A percentile compares a stretch with the other conserved stretches of the same genome.
Conservation (phyloP, 371 early-diverging fungal species). For the Gilbertella persicaria region DNA sequence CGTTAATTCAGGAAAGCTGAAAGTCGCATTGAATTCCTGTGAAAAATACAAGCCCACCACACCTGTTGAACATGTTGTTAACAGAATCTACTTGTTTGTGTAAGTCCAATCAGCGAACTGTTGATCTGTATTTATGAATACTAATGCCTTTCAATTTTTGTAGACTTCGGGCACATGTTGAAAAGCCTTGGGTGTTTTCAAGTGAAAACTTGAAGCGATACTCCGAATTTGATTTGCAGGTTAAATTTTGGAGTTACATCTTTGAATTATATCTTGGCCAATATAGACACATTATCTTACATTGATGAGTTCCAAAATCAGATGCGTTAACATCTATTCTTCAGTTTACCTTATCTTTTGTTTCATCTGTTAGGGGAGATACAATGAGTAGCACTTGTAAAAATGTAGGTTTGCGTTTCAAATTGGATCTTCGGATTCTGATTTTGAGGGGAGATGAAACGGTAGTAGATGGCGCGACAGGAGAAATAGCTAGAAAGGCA, state of each 20-base stretch:
- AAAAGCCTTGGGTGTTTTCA: slow-evolving; percentile 20
- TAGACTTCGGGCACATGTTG: slow-evolving; percentile 12
- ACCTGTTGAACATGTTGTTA: slow-evolving; percentile 12
- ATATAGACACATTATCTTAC: slow-evolving; percentile 11
- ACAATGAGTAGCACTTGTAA: slow-evolving; percentile 18
- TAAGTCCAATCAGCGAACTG: slow-evolving; percentile 8
- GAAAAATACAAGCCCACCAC: slow-evolving; percentile 9
- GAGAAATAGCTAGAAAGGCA: slow-evolving; percentile 13
- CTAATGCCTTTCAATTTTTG: slow-evolving; percentile 9
- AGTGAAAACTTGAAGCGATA: slow-evolving; percentile 10
- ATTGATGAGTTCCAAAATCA: slow-evolving; percentile 10
- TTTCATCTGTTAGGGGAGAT: slow-evolving; percentile 17
- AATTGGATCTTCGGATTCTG: slow-evolving; percentile 12
- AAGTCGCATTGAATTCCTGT: slow-evolving; percentile 1
- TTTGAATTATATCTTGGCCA: slow-evolving; percentile 14
- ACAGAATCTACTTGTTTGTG: slow-evolving; percentile 12
- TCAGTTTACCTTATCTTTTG: slow-evolving; percentile 14
- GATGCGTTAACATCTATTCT: slow-evolving; percentile 4
- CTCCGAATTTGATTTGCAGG: slow-evolving; percentile 22
- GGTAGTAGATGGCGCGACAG: slow-evolving; percentile 10
- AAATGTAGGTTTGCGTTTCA: slow-evolving; percentile 10
- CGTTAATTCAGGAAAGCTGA: slow-evolving; percentile 11
- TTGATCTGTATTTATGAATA: slow-evolving; percentile 12
- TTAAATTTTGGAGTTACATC: slow-evolving; percentile 14
- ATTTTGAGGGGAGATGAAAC: slow-evolving; percentile 12